A percentile compares a stretch with the other conserved stretches of the same genome.
Conservation (phyloP, 768 basidiomycete genomes). For the Suillus decipiens region DNA sequence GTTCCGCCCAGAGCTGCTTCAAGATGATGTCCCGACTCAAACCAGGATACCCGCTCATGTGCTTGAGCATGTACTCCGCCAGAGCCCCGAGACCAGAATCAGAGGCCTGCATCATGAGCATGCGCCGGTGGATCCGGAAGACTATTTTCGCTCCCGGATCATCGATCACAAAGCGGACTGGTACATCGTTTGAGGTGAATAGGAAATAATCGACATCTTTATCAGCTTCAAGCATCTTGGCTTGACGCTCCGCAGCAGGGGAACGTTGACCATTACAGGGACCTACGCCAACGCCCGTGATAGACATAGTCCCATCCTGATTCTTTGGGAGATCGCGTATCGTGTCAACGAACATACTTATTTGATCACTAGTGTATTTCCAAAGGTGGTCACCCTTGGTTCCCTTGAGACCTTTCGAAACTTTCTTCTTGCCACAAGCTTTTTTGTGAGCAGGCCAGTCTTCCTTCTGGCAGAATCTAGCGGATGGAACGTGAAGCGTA, state of each 20-base stretch:
- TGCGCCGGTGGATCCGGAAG: conserved; percentile 19
- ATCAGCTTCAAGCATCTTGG: conserved; percentile 19
- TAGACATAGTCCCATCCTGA: neutral
- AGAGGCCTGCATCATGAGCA: conserved; percentile 9
- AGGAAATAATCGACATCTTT: conserved; percentile 23
- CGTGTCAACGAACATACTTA: conserved; percentile 9
- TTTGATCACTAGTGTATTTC: neutral
- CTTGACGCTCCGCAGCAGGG: conserved; percentile 21
- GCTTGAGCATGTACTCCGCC: conserved; percentile 22
- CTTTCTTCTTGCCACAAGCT: conserved; percentile 21
- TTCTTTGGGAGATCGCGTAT: neutral
- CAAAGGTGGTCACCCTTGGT: conserved; percentile 19
- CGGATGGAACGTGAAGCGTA: neutral
- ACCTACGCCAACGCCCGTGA: conserved; percentile 14
- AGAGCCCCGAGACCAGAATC: conserved; percentile 12
- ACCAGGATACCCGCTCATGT: conserved; percentile 18
- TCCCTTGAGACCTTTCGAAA: conserved; percentile 22
- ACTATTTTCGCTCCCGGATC: conserved; percentile 14
- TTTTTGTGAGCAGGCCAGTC: conserved; percentile 21
- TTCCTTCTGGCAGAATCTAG: conserved; percentile 19
- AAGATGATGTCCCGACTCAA: conserved; percentile 15
- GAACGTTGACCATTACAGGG: conserved; percentile 13
- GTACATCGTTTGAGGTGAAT: conserved; percentile 18
- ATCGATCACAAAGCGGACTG: conserved; percentile 17
- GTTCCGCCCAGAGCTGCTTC: neutral